Conservation (phyloP, 768 basidiomycete species). For the Terana coerulea region DNA sequence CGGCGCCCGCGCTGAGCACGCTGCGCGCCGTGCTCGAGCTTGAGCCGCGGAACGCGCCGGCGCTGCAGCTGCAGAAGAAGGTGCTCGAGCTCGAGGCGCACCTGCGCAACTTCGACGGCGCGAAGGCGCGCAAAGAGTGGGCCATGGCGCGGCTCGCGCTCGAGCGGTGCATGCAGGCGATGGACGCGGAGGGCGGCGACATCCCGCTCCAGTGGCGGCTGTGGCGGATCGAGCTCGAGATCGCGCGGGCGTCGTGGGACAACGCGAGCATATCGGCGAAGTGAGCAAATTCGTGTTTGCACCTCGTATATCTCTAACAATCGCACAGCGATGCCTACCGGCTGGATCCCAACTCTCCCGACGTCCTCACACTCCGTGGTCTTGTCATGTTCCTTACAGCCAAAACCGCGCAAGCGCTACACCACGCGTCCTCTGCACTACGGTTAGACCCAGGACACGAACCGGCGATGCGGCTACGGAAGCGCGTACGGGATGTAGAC, state of each 20-base stretch:
- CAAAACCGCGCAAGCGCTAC: slow-evolving; percentile 65
- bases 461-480: slow-evolving; percentile 64
- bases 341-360: slow-evolving; percentile 68
- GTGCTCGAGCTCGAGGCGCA: slow-evolving; percentile 62
- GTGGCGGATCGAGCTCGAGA: slow-evolving; percentile 76
- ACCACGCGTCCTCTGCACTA: slow-evolving; percentile 68
- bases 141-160: slow-evolving; percentile 73
- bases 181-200: slow-evolving; percentile 73
- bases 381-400: slow-evolving; percentile 73
- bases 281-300: slow-evolving; percentile 31
- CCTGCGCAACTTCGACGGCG: slow-evolving; percentile 56
- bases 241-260: slow-evolving; percentile 69
- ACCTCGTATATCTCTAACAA: background rate
- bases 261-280: slow-evolving; percentile 71
- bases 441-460: slow-evolving; percentile 77
- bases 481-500: slow-evolving; percentile 80
- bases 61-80: slow-evolving; percentile 57
- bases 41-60: slow-evolving; percentile 59
- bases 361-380: slow-evolving; percentile 74
- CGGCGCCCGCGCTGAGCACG: slow-evolving; percentile 62
- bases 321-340: slow-evolving; percentile 72
- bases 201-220: slow-evolving; percentile 76
- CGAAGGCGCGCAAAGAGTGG: slow-evolving; percentile 65
- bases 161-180: slow-evolving; percentile 69
- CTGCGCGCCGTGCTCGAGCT: slow-evolving; percentile 56